Evolutionary conservation across 2,329 filamentous ascomycete species (phyloP).

Genomic region (Diaporthe longicolla): DNA sequence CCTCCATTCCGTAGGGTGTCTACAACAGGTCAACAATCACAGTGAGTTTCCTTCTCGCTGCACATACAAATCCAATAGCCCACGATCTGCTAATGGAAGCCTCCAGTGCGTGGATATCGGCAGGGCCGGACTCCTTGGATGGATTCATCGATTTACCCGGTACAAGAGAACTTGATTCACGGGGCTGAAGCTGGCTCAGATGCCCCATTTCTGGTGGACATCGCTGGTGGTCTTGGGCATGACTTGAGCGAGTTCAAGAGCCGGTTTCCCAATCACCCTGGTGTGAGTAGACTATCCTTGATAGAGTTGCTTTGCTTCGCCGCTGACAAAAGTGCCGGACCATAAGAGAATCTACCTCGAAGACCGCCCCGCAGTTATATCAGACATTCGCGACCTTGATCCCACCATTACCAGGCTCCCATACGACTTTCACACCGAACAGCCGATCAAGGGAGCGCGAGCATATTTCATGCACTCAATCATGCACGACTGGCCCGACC

Average conservation of each 20-base stretch:
- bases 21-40: conserved; percentile 20
- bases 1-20: conserved; percentile 12
- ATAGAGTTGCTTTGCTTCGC: conserved; percentile 39
- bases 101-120: conserved; percentile 50
- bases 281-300: conserved; percentile 46
- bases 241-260: conserved; percentile 52
- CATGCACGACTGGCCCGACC: conserved; percentile 51
- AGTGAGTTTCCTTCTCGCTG: background rate
- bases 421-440: conserved; percentile 43
- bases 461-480: conserved; percentile 48
- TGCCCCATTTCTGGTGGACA: conserved; percentile 52
- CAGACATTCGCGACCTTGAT: conserved; percentile 39
- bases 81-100: background rate
- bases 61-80: background rate
- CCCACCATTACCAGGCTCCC: conserved; percentile 33
- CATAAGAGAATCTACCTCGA: conserved; percentile 42
- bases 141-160: conserved; percentile 50
- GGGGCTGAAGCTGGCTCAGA: conserved; percentile 47
- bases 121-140: conserved; percentile 54
- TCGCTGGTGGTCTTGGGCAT: conserved; percentile 54
- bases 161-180: conserved; percentile 50
- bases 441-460: conserved; percentile 46
- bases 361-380: conserved; percentile 45
- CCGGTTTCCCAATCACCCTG: conserved; percentile 42
- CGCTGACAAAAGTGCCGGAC: conserved; percentile 42